Evolutionary conservation across 139 green algal species (phyloP).

Genomic region (Eudorina sp.): DNA sequence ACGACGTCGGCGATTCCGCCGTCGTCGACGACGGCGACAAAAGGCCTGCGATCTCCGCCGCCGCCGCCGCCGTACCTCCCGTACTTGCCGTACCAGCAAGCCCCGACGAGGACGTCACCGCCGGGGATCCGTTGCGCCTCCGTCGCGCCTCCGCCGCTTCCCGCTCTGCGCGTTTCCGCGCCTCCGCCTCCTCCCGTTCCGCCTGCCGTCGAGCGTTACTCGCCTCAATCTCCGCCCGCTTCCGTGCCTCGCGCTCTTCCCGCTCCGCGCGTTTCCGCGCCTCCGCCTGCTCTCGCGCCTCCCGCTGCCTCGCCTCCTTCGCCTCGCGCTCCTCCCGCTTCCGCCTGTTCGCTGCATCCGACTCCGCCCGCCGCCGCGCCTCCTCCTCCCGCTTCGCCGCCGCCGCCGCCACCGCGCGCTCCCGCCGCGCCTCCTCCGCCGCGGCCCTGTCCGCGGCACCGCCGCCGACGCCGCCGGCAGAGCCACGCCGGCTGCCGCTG

Average conservation of each 20-base stretch:
- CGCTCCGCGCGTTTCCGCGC: not conserved
- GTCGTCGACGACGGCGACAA: not conserved
- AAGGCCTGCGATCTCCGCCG: not conserved
- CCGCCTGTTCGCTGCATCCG: not conserved
- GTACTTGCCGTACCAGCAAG: too few relatives aligned
- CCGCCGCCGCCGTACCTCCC: not conserved
- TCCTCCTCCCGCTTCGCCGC: not conserved
- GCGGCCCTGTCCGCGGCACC: not conserved
- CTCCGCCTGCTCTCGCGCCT: not conserved
- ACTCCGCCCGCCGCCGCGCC: slow-evolving; percentile 2
- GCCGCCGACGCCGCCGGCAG: not conserved
- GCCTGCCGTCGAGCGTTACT: not conserved
- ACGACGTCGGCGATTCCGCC: not conserved
- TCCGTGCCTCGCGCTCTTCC: not conserved
- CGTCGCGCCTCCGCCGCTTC: not conserved
- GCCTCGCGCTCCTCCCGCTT: slow-evolving; percentile 21
- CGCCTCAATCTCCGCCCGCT: not conserved
- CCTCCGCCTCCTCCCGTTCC: slow-evolving; percentile 14
- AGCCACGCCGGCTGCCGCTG: not conserved
- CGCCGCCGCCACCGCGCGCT: slow-evolving; percentile 8
- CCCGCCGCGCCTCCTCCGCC: not conserved
- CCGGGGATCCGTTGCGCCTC: not conserved
- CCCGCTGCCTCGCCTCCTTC: not conserved
- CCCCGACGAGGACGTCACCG: not conserved
- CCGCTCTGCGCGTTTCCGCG: not conserved